Conservation (phyloP, 73 alveolate species). For the Strombidium stylifer region DNA sequence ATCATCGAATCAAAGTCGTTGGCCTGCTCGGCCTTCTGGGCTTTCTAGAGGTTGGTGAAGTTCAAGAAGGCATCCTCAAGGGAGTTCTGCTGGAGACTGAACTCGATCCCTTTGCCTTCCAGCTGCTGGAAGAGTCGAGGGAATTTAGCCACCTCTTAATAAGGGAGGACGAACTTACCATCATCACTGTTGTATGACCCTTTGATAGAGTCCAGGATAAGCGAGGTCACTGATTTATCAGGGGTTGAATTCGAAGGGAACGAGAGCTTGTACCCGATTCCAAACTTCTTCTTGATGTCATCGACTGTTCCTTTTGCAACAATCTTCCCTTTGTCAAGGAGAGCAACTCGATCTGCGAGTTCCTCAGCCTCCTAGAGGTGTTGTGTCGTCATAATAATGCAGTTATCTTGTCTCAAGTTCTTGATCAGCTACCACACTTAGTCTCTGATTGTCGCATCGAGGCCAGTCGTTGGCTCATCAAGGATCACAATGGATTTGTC, state of each 20-base stretch:
- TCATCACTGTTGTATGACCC: not conserved
- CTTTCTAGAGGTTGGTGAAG: slow-evolving; percentile 7
- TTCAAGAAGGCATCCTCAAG: slow-evolving; percentile 37
- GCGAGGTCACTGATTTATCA: not conserved
- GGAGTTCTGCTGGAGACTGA: not conserved
- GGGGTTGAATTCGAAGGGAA: not conserved
- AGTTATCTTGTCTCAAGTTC: slow-evolving; percentile 62
- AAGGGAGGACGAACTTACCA: slow-evolving; percentile 2
- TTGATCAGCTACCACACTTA: slow-evolving; percentile 73
- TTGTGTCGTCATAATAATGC: slow-evolving; percentile 72
- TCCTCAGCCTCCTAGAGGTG: slow-evolving; percentile 81
- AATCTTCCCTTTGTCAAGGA: slow-evolving; percentile 79
- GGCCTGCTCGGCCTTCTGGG: not conserved
- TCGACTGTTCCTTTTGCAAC: slow-evolving; percentile 83
- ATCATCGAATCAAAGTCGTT: not conserved
- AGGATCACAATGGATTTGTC: slow-evolving; percentile 53
- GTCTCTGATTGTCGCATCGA: slow-evolving; percentile 75
- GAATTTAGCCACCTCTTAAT: not conserved
- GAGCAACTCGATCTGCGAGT: slow-evolving; percentile 73
- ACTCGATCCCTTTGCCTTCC: not conserved
- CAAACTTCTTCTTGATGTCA: slow-evolving; percentile 82
- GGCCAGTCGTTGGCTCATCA: slow-evolving; percentile 87
- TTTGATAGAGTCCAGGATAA: not conserved
- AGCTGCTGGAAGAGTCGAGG: slow-evolving; percentile 2
- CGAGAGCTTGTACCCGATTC: slow-evolving; percentile 77